A percentile compares a stretch with the other conserved stretches of the same genome.
These are phyloP conservation scores for Hirsutella minnesotensis DNA, from an alignment of 2,329 filamentous ascomycete genomes.

Conservation along the genomic window DNA sequence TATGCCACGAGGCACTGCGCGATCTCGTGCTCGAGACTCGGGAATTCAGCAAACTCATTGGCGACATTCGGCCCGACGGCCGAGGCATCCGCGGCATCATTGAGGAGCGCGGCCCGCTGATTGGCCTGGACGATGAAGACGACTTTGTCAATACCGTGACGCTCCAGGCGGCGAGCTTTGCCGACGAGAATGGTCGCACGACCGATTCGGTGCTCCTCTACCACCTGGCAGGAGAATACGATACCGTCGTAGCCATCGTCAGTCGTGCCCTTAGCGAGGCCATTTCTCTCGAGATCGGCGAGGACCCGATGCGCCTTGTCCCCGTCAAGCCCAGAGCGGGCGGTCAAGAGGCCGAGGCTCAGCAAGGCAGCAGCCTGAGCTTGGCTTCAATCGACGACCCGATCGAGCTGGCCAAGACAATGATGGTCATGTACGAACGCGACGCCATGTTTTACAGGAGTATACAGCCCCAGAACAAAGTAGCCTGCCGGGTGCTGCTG, in stretches of 20 bases:
- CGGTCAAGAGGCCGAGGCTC: constrained; percentile 21
- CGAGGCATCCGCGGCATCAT: constrained; percentile 77
- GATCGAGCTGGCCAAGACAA: constrained; percentile 45
- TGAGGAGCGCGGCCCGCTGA: constrained; percentile 71
- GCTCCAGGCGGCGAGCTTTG: constrained; percentile 79
- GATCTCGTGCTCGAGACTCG: constrained; percentile 94
- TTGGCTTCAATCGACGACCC: constrained; percentile 49
- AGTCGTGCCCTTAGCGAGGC: constrained; percentile 85
- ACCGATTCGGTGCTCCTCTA: constrained; percentile 92
- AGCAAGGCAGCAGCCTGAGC: constrained; percentile 44
- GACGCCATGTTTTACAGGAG: constrained; percentile 49
- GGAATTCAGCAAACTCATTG: constrained; percentile 87
- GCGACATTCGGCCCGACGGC: constrained; percentile 81
- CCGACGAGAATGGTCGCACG: constrained; percentile 85
- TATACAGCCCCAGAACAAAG: constrained; percentile 44
- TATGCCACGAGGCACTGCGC: constrained; percentile 86
- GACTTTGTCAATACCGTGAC: constrained; percentile 90
- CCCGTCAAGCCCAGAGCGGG: constrained; percentile 62
- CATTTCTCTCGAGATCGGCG: constrained; percentile 73
- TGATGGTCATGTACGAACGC: constrained; percentile 52
- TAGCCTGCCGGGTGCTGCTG: constrained; percentile 43
- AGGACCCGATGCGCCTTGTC: constrained; percentile 65
- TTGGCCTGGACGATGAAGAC: constrained; percentile 66
- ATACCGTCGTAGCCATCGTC: constrained; percentile 82
- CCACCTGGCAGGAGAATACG: constrained; percentile 89